Evolutionary conservation across 257 asterid genomes (phyloP), one percentile per base, ranked within the genome.

Genomic region (Ilex aquifolium): DNA sequence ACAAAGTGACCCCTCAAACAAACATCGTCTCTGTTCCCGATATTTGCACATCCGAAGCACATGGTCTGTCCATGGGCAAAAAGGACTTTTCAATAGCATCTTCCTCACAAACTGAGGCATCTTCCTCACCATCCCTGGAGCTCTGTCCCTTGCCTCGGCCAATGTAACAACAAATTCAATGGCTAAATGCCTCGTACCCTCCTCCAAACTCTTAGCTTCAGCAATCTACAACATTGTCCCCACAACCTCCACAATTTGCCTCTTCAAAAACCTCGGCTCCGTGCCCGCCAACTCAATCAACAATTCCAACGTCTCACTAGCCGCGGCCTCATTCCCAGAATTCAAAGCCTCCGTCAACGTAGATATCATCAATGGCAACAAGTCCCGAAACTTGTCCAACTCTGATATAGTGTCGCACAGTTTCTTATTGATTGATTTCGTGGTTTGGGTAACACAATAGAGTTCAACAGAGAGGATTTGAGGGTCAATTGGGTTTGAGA

Each of bases 51-150:
- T 21, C 27, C 27, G 27, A 21, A 21, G 27, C 27, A 21, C 27
- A 21, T 21, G 27, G 27, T 21, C 27, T 21, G 1, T 21, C 27
- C 27, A 0, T 21, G 27, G 27, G 27, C 27, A 0, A 21, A 21
- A 21, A 21, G 1, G 27, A 21, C 27, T 21, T 21, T 21, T 1
- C 27, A 21, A 21, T 21, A 21, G n/a, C n/a, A n/a, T n/a, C n/a
- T 91, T 74, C 72, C 82, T 85, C 59, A 93, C 83, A 64, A 90
- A 93, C 71, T 90, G 99, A 0, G 99, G 97, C 84, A 93, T 54
- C 79, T 93, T 93, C 77, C 99, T 88, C 99, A 93, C 84, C 99
- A 93, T 90, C 74, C 99, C 99, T 0, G 99, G 99, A 3, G 99
- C 96, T 69, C 97, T 79, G 65, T 93, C 99, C 70, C 99, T 83